Conservation (phyloP, 768 basidiomycete species). For the Tylopilus sp. region DNA sequence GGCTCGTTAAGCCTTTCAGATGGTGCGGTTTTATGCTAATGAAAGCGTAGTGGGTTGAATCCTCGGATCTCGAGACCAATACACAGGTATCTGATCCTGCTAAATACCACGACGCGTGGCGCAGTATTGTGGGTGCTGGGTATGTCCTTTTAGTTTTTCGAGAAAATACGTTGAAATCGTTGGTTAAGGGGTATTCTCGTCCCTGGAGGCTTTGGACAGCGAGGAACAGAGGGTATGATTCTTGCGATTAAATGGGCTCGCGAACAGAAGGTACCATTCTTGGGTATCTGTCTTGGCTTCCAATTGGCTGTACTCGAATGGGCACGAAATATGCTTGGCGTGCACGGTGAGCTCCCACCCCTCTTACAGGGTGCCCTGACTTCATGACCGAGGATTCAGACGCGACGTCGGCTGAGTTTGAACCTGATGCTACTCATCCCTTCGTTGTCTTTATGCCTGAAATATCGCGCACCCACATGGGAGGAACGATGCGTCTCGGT, state of each 20-base stretch:
- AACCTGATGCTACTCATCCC: conserved; percentile 55
- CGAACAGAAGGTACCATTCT: conserved; percentile 91
- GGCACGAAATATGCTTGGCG: conserved; percentile 78
- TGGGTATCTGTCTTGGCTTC: conserved; percentile 97
- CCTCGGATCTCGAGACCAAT: conserved; percentile 82
- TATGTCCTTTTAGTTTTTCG: conserved; percentile 35
- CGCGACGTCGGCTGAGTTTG: conserved; percentile 85
- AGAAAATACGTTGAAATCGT: conserved; percentile 8
- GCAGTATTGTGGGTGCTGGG: conserved; percentile 86
- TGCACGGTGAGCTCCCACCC: conserved; percentile 48
- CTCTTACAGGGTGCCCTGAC: neutral
- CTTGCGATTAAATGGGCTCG: conserved; percentile 96
- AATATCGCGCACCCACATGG: conserved; percentile 96
- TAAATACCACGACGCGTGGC: conserved; percentile 94
- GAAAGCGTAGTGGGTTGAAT: conserved; percentile 83
- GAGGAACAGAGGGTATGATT: conserved; percentile 97
- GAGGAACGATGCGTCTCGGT: conserved; percentile 99
- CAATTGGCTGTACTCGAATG: conserved; percentile 96
- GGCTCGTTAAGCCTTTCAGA: conserved; percentile 41
- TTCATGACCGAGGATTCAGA: conserved; percentile 38
- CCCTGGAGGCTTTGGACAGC: conserved; percentile 91
- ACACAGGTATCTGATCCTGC: conserved; percentile 78
- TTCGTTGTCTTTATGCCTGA: conserved; percentile 98
- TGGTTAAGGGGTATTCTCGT: conserved; percentile 84
- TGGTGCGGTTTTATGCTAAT: conserved; percentile 6